Percentiles rank a stretch among this genome's conserved stretches.
Conservation (phyloP, 768 basidiomycete genomes). For the Rhodotorula babjevae region DNA sequence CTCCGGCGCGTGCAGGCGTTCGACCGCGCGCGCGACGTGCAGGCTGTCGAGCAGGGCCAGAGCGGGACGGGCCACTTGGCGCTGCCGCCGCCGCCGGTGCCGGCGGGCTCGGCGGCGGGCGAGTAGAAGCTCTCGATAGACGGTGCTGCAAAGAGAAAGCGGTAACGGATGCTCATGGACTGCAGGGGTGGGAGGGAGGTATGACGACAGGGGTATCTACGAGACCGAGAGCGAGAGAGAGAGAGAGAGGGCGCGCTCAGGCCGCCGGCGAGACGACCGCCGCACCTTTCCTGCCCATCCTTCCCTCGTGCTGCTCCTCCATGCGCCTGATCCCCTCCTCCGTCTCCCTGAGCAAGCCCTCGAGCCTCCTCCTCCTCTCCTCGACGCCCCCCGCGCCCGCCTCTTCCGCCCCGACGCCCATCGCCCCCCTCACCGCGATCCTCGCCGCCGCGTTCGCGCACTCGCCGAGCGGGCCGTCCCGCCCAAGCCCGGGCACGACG, state of each 20-base stretch:
- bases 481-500: slow-evolving; percentile 7
- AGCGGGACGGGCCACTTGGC: slow-evolving; percentile 14
- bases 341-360: slow-evolving; percentile 1
- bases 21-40: slow-evolving; percentile 6
- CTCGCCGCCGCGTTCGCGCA: slow-evolving; percentile 12
- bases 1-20: slow-evolving; percentile 17
- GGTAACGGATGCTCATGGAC: no score
- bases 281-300: background rate
- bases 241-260: background rate
- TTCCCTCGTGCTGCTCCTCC: slow-evolving; percentile 1
- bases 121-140: background rate
- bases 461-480: slow-evolving; percentile 6
- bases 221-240: background rate
- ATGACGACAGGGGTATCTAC: background rate
- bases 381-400: slow-evolving; percentile 1
- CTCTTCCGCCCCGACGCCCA: background rate
- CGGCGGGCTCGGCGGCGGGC: background rate
- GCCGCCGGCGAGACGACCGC: no score
- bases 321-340: slow-evolving; percentile 3
- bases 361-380: slow-evolving; percentile 15
- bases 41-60: slow-evolving; percentile 10
- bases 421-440: slow-evolving; percentile 1
- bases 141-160: no score
- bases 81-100: slow-evolving; percentile 4
- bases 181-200: no score